Conservation (phyloP, 2,329 filamentous ascomycete species). For the Hymenoscyphus infarciens region DNA sequence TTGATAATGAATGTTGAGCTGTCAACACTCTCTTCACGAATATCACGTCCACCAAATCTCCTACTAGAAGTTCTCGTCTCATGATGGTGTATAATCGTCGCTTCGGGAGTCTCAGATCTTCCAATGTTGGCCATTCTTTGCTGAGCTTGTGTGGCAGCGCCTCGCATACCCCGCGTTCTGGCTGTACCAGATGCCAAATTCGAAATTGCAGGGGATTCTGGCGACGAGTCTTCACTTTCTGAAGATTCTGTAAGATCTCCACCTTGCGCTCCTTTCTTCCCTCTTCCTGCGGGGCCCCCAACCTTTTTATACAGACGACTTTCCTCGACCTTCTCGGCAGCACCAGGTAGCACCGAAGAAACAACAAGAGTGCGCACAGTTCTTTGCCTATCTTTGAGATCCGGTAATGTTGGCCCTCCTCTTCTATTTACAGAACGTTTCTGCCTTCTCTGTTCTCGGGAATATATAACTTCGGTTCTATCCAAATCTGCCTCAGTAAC, state of each 20-base stretch:
- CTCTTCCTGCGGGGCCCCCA: constrained; percentile 46
- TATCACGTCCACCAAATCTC: constrained; percentile 53
- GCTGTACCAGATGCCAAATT: constrained; percentile 69
- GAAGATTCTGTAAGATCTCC: constrained; percentile 76
- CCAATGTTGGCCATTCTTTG: constrained; percentile 79
- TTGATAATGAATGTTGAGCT: constrained; percentile 65
- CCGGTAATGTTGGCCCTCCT: constrained; percentile 88
- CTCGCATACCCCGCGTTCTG: constrained; percentile 82
- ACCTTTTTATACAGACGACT: constrained; percentile 83
- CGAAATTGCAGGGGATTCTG: constrained; percentile 79
- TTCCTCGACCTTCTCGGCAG: constrained; percentile 74
- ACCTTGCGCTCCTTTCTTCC: constrained; percentile 56
- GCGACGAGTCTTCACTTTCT: constrained; percentile 82
- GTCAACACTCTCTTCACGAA: constrained; percentile 74
- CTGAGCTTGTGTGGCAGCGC: constrained; percentile 80
- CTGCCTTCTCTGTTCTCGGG: constrained; percentile 87
- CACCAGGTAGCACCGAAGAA: constrained; percentile 86
- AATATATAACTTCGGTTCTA: constrained; percentile 86
- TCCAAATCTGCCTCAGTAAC: constrained; percentile 88
- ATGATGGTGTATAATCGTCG: constrained; percentile 62
- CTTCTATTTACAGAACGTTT: constrained; percentile 93
- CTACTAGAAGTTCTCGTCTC: constrained; percentile 67
- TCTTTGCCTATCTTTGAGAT: constrained; percentile 89
- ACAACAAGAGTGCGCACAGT: constrained; percentile 91
- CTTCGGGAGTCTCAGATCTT: constrained; percentile 87